Evolutionary conservation across 2,329 filamentous ascomycete species (phyloP).

Genomic region (Trichoderma citrinoviride): DNA sequence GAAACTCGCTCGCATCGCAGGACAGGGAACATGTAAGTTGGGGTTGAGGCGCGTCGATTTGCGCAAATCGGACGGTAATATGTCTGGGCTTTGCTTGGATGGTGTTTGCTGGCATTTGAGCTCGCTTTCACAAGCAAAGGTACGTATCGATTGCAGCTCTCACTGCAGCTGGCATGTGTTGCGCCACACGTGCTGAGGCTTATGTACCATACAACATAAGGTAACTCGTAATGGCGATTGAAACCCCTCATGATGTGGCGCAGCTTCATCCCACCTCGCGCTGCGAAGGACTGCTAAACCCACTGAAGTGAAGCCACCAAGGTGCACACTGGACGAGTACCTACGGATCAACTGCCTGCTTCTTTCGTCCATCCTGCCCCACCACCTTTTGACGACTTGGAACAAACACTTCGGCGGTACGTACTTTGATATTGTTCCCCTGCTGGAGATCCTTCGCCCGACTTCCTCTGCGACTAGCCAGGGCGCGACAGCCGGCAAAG

Average conservation of each 20-base stretch:
- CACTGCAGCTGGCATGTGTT: not conserved
- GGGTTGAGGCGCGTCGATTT: slow-evolving; percentile 4
- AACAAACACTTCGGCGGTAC: slow-evolving; percentile 6
- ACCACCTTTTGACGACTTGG: not conserved
- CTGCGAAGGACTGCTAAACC: too few relatives aligned
- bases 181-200: slow-evolving; percentile 11
- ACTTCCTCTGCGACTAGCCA: not conserved
- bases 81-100: not conserved
- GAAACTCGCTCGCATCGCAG: slow-evolving; percentile 6
- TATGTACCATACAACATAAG: too few relatives aligned
- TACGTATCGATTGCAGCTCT: not conserved
- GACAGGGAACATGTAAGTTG: not conserved
- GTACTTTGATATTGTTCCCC: slow-evolving; percentile 18
- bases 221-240: not conserved
- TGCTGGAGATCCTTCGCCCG: not conserved
- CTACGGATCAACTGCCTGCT: too few relatives aligned
- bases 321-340: too few relatives aligned
- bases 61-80: not conserved
- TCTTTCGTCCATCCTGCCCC: not conserved
- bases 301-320: too few relatives aligned
- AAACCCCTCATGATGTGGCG: slow-evolving; percentile 14
- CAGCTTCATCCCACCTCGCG: not conserved
- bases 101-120: not conserved
- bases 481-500: not conserved
- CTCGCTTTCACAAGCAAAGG: not conserved